These are phyloP conservation scores for Themeda triandra DNA, from an alignment of 176 grass and related monocot species.

Conservation along the genomic window DNA sequence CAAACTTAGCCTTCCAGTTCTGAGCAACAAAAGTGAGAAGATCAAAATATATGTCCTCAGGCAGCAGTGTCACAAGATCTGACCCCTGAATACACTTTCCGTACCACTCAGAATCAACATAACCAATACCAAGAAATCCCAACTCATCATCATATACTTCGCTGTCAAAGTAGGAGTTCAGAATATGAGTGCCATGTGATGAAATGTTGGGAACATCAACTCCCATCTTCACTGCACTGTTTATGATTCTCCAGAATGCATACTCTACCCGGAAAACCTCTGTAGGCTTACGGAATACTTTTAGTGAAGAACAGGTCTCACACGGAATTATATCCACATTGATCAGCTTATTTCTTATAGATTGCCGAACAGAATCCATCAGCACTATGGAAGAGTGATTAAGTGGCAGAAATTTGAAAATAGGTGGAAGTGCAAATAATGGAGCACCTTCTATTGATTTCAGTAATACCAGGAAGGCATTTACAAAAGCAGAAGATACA, in stretches of 20 bases:
- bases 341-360: conserved; percentile 33
- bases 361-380: conserved; percentile 34
- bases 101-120: conserved; percentile 42
- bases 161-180: conserved; percentile 42
- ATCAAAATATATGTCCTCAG: conserved; percentile 40
- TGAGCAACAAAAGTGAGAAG: conserved; percentile 39
- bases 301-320: conserved; percentile 12
- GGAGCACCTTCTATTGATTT: conserved; percentile 29
- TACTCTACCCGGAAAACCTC: conserved; percentile 25
- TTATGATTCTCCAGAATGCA: conserved; percentile 42
- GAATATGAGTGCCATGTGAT: conserved; percentile 39
- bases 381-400: not conserved
- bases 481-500: conserved; percentile 39
- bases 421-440: conserved; percentile 13
- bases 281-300: conserved; percentile 36
- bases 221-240: conserved; percentile 22
- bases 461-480: conserved; percentile 38
- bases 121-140: conserved; percentile 33
- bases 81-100: conserved; percentile 37
- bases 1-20: conserved; percentile 7
- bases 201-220: conserved; percentile 28
- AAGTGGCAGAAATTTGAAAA: conserved; percentile 58
- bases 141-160: conserved; percentile 34
- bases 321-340: conserved; percentile 37
- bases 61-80: conserved; percentile 25